These are phyloP conservation scores for Erythrobasidium hasegawianum DNA, from an alignment of 1,284 basidiomycete species.

Conservation along the genomic window DNA sequence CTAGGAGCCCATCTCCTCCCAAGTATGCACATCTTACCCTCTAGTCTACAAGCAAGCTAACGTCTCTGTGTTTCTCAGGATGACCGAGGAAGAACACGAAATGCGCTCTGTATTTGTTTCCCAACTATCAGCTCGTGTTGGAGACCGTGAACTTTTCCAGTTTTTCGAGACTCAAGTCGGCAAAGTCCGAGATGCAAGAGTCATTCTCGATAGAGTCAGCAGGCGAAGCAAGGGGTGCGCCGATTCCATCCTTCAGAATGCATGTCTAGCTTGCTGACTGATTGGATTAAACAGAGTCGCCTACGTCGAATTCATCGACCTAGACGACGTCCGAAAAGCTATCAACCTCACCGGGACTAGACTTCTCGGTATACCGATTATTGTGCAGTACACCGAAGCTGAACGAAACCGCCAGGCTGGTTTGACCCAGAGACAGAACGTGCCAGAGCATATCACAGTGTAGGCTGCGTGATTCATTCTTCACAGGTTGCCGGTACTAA, in stretches of 20 bases:
- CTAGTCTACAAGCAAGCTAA: too few species aligned
- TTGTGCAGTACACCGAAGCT: conserved; percentile 92
- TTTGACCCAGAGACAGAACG: conserved; percentile 21
- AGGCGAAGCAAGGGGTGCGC: conserved; percentile 89
- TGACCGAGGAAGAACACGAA: conserved; percentile 61
- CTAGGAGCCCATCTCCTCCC: not conserved
- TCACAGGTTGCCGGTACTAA: too few species aligned
- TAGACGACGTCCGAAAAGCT: conserved; percentile 87
- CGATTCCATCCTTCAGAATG: not conserved
- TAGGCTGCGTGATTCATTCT: conserved; percentile 9
- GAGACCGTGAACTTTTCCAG: conserved; percentile 90
- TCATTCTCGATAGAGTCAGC: conserved; percentile 89
- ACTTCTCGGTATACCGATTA: conserved; percentile 95
- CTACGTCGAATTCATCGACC: conserved; percentile 89
- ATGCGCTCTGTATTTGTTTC: conserved; percentile 96
- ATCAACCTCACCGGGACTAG: conserved; percentile 83
- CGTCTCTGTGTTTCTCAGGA: conserved; percentile 58
- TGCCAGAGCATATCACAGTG: conserved; percentile 30
- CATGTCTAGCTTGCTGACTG: conserved; percentile 33
- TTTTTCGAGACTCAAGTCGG: conserved; percentile 95
- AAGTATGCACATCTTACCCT: not conserved
- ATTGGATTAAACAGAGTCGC: conserved; percentile 69
- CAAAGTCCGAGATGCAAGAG: conserved; percentile 86
- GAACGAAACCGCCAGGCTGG: conserved; percentile 73
- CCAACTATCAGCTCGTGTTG: conserved; percentile 90